Evolutionary conservation across 352 stramenopile genomes (phyloP).

Genomic region (Phytophthora constricta): DNA sequence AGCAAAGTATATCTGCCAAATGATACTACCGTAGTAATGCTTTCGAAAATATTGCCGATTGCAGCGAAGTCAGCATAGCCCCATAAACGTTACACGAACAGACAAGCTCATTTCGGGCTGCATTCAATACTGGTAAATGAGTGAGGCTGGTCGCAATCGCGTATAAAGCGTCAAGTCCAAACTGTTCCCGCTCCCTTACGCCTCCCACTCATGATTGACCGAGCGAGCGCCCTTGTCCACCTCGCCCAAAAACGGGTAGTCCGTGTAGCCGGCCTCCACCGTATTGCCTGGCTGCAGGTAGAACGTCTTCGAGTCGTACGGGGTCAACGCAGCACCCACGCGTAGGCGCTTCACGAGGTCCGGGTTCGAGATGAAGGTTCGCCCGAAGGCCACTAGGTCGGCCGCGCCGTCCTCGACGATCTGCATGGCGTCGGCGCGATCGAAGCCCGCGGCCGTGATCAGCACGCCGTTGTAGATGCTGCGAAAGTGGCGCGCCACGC

Average conservation of each 20-base stretch:
- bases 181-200: no score
- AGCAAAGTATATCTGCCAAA: no score
- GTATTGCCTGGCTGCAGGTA: slow-evolving; percentile 35
- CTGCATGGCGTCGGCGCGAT: slow-evolving; percentile 28
- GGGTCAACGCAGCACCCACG: slow-evolving; percentile 34
- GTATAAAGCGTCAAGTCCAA: no score
- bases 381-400: slow-evolving; percentile 65
- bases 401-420: slow-evolving; percentile 47
- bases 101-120: no score
- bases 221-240: slow-evolving; percentile 20
- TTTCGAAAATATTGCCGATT: no score
- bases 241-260: slow-evolving; percentile 40
- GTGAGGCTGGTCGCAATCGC: no score
- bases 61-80: no score
- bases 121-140: no score
- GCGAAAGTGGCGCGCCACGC: not conserved
- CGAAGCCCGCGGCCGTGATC: not conserved
- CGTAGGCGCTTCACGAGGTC: slow-evolving; percentile 45
- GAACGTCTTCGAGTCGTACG: slow-evolving; percentile 50
- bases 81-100: no score
- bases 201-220: no score
- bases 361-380: slow-evolving; percentile 41
- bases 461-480: not conserved
- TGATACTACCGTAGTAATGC: no score
- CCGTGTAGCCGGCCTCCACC: slow-evolving; percentile 51